phyloP scores from a whole-genome alignment of 495 filamentous ascomycete genomes.

The Saxophila tyrrhenica region DNA sequence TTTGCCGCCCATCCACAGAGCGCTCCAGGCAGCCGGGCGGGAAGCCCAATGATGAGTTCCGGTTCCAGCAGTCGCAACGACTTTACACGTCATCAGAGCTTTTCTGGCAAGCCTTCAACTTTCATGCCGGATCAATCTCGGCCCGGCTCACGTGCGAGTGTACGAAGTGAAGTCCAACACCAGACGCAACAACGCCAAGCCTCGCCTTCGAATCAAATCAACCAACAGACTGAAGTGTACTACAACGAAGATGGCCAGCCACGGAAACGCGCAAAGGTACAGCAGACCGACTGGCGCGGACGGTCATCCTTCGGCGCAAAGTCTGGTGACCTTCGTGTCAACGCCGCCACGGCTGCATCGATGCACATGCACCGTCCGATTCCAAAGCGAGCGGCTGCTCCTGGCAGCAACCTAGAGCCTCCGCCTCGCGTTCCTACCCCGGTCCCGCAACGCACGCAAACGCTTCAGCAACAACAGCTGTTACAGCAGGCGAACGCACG shows the following conservation, averaged over 20 bases:
- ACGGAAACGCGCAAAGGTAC: conserved; percentile 65
- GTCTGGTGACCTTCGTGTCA: conserved; percentile 71
- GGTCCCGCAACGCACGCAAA: conserved; percentile 21
- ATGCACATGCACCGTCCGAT: conserved; percentile 75
- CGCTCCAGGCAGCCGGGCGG: conserved; percentile 25
- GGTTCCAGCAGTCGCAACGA: conserved; percentile 14
- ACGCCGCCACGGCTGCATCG: conserved; percentile 77
- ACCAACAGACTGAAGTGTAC: conserved; percentile 8
- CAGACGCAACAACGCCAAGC: conserved; percentile 13
- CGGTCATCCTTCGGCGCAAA: conserved; percentile 57
- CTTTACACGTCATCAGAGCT: conserved; percentile 17
- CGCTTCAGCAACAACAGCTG: conserved; percentile 1
- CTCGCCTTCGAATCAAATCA: conserved; percentile 5
- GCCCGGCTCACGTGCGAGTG: conserved; percentile 23
- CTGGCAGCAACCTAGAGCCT: conserved; percentile 50
- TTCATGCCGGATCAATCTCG: conserved; percentile 18
- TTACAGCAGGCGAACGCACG: not conserved
- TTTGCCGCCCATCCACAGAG: conserved; percentile 19
- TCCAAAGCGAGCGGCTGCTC: conserved; percentile 42
- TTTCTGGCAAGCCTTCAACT: conserved; percentile 7
- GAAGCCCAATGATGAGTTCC: conserved; percentile 36
- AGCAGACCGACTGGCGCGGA: conserved; percentile 54
- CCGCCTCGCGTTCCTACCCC: conserved; percentile 74
- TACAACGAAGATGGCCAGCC: conserved; percentile 31
- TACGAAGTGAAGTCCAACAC: conserved; percentile 19